Evolutionary conservation across 108 stramenopile species (phyloP).

Genomic region (Thalassiosira profunda): DNA sequence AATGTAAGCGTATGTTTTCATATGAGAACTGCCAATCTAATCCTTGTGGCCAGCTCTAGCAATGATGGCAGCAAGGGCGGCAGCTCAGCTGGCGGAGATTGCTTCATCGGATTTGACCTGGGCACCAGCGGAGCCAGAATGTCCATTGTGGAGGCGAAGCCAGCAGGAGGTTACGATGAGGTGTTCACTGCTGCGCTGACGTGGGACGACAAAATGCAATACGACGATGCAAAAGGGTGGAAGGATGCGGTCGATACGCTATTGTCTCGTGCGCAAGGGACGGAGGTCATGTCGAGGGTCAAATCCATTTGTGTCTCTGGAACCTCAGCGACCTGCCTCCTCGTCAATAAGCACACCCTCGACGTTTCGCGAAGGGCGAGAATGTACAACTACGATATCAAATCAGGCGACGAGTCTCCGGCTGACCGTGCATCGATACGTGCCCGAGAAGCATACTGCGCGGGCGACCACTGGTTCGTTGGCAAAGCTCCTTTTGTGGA

Average conservation of each 20-base stretch:
- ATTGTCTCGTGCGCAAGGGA: conserved; percentile 42
- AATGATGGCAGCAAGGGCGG: conserved; percentile 88
- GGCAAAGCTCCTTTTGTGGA: conserved; percentile 92
- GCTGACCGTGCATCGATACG: conserved; percentile 57
- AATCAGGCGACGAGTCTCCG: conserved; percentile 32
- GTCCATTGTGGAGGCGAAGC: conserved; percentile 67
- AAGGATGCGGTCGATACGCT: conserved; percentile 60
- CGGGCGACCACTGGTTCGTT: conserved; percentile 84
- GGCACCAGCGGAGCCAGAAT: conserved; percentile 84
- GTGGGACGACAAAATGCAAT: conserved; percentile 57
- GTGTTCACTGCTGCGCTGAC: conserved; percentile 62
- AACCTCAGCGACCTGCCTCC: conserved; percentile 81
- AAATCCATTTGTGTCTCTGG: conserved; percentile 82
- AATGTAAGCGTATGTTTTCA: no score
- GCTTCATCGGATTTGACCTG: conserved; percentile 51
- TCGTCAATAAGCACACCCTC: conserved; percentile 38
- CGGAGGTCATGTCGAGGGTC: conserved; percentile 43
- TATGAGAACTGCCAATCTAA: no score
- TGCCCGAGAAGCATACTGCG: conserved; percentile 83
- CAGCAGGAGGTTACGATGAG: conserved; percentile 43
- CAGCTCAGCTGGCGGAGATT: conserved; percentile 63
- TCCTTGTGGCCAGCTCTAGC: no score
- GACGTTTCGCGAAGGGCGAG: conserved; percentile 55
- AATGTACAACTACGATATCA: conserved; percentile 87
- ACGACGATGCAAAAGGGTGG: conserved; percentile 80